phyloP scores from a whole-genome alignment of 2,329 filamentous ascomycete species.

The Fusarium lyarnte region DNA sequence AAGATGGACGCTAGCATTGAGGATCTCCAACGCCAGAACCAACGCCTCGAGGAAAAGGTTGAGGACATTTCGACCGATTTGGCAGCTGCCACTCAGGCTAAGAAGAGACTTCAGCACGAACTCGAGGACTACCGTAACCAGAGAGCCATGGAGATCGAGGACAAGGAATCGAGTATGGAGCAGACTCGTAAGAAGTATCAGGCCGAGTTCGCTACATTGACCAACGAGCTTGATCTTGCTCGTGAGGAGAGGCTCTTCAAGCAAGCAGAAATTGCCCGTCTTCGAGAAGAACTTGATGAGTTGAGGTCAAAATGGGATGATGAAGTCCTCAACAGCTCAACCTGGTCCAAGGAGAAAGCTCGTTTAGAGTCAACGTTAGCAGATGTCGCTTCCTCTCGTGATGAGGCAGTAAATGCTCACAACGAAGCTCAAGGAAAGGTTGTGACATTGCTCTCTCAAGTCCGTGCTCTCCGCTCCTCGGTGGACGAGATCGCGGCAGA shows the following conservation, averaged over 20 bases:
- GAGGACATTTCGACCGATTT: slow-evolving; percentile 93
- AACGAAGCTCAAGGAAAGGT: slow-evolving; percentile 96
- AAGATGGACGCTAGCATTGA: slow-evolving; percentile 89
- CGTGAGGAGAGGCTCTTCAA: slow-evolving; percentile 87
- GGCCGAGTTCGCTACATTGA: slow-evolving; percentile 86
- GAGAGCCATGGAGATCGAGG: slow-evolving; percentile 94
- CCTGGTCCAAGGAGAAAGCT: slow-evolving; percentile 98
- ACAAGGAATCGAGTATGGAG: slow-evolving; percentile 95
- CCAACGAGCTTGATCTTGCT: slow-evolving; percentile 91
- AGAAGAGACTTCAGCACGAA: slow-evolving; percentile 95
- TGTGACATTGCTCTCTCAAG: slow-evolving; percentile 88
- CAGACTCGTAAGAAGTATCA: slow-evolving; percentile 99
- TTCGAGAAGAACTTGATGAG: slow-evolving; percentile 96
- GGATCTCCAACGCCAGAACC: slow-evolving; percentile 88
- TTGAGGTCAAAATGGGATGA: slow-evolving; percentile 97
- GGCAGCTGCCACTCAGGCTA: slow-evolving; percentile 83
- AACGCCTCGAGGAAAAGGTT: slow-evolving; percentile 88
- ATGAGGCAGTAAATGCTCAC: slow-evolving; percentile 92
- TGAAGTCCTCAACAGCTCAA: slow-evolving; percentile 95
- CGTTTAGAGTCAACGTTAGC: slow-evolving; percentile 89
- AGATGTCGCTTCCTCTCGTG: slow-evolving; percentile 88
- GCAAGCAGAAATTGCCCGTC: slow-evolving; percentile 85
- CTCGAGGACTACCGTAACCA: slow-evolving; percentile 97
- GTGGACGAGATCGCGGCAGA: slow-evolving; percentile 89
- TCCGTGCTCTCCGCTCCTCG: slow-evolving; percentile 81